Evolutionary conservation across 345 rosid genomes (phyloP).

Genomic region (Barbarea vulgaris): DNA sequence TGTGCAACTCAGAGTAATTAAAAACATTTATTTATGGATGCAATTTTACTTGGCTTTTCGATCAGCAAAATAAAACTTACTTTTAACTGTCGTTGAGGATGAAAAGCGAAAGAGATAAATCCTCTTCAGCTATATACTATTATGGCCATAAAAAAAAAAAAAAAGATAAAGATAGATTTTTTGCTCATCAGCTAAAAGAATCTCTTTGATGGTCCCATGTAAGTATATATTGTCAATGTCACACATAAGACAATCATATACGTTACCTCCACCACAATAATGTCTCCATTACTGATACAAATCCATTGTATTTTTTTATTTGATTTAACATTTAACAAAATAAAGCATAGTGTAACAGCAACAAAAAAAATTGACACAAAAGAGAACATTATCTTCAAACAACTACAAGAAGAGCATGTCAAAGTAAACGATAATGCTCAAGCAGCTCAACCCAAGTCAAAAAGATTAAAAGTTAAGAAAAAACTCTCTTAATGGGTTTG

Average conservation of each 20-base stretch:
- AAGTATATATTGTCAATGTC: constrained; percentile 29
- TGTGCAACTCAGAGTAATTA: no score
- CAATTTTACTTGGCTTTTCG: background rate
- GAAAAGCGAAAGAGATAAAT: background rate
- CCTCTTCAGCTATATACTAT: background rate
- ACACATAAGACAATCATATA: constrained; percentile 28
- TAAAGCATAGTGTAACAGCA: constrained; percentile 2
- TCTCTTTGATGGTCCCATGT: constrained; percentile 28
- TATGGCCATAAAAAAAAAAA: no score
- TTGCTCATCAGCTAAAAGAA: background rate
- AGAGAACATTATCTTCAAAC: constrained; percentile 25
- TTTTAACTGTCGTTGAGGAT: background rate
- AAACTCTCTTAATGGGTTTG: constrained; percentile 31
- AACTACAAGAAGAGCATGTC: constrained; percentile 37
- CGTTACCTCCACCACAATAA: constrained; percentile 38
- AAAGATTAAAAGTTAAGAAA: constrained; percentile 28
- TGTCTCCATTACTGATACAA: constrained; percentile 40
- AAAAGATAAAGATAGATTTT: background rate
- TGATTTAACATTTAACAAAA: background rate
- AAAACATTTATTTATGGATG: background rate
- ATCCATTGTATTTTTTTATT: background rate
- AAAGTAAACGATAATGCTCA: constrained; percentile 40
- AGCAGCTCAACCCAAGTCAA: constrained; percentile 42
- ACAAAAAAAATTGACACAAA: constrained; percentile 6
- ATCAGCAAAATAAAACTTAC: background rate